Evolutionary conservation across 2,329 filamentous ascomycete species (phyloP).

Genomic region (Lachnellula hyalina): DNA sequence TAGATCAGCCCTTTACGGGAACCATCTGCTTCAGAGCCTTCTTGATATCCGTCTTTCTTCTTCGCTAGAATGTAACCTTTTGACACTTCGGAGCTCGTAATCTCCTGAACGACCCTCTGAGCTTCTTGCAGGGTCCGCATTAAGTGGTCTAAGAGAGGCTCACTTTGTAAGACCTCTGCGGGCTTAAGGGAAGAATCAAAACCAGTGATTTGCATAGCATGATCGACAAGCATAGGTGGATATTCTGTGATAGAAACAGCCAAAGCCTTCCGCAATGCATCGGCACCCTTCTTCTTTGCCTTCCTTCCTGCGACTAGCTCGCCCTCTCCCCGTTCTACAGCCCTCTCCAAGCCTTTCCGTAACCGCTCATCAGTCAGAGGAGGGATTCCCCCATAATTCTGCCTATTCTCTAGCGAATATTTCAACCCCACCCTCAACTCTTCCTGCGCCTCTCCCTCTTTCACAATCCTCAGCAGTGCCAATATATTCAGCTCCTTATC

Average conservation of each 20-base stretch:
- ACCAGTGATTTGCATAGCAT: constrained; percentile 64
- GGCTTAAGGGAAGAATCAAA: constrained; percentile 67
- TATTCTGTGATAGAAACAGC: constrained; percentile 83
- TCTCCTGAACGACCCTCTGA: constrained; percentile 60
- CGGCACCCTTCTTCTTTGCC: constrained; percentile 66
- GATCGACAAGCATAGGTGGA: constrained; percentile 81
- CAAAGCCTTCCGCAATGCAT: constrained; percentile 73
- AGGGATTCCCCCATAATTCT: constrained; percentile 76
- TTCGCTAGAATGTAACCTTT: constrained; percentile 88
- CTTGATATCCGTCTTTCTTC: constrained; percentile 36
- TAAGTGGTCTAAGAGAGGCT: constrained; percentile 59
- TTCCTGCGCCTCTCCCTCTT: constrained; percentile 78
- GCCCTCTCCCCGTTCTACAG: constrained; percentile 52
- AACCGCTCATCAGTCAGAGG: constrained; percentile 69
- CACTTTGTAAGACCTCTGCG: constrained; percentile 63
- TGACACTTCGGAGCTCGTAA: constrained; percentile 59
- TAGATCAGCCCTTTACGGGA: constrained; percentile 56
- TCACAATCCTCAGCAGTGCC: constrained; percentile 72
- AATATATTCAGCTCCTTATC: constrained; percentile 79
- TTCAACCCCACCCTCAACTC: constrained; percentile 69
- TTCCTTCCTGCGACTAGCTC: constrained; percentile 54
- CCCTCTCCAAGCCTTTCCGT: constrained; percentile 60
- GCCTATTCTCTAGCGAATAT: constrained; percentile 76
- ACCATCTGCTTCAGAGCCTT: constrained; percentile 35
- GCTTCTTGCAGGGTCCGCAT: constrained; percentile 66